These are phyloP conservation scores for Persicaria maculosa DNA, from an alignment of 148 eudicot genomes.

Conservation along the genomic window DNA sequence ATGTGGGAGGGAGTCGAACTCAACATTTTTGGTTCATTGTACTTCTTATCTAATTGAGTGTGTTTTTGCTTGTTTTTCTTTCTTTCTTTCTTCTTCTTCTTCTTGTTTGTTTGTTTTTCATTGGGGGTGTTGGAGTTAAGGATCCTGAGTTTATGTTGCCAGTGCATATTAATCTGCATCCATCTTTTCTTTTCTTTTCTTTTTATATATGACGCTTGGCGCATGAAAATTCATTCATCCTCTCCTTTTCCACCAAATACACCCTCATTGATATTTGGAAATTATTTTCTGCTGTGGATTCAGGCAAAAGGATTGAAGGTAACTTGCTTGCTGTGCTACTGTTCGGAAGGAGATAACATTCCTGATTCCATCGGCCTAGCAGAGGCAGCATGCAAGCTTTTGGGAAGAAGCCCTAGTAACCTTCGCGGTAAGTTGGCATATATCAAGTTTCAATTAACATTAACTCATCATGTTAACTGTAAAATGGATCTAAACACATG, in stretches of 20 bases:
- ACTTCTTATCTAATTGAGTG: not conserved
- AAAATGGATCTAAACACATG: not conserved
- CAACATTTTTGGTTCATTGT: not conserved
- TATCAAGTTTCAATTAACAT: not conserved
- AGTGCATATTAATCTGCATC: not conserved
- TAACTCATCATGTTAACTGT: not conserved
- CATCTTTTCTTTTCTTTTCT: not conserved
- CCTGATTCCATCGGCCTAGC: constrained; percentile 82
- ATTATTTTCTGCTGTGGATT: constrained; percentile 11
- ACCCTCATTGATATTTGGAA: not conserved
- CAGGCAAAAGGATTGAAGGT: constrained; percentile 94
- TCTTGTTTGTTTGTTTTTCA: not conserved
- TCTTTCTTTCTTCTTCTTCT: not conserved
- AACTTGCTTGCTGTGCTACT: constrained; percentile 87
- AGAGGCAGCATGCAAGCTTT: constrained; percentile 59
- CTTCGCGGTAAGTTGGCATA: constrained; percentile 34
- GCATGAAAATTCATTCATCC: too few species aligned
- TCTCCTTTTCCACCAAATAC: not conserved
- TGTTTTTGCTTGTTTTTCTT: not conserved
- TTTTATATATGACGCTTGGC: too few species aligned
- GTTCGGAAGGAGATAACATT: constrained; percentile 98
- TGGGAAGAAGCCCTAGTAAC: constrained; percentile 29
- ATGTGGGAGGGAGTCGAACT: too few species aligned
- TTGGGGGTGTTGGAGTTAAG: not conserved
- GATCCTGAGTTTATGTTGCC: not conserved